A percentile compares a stretch with the other conserved stretches of the same genome.
Conservation (phyloP, 805 yeast genomes). For the Cyberlindnera mrakii region DNA sequence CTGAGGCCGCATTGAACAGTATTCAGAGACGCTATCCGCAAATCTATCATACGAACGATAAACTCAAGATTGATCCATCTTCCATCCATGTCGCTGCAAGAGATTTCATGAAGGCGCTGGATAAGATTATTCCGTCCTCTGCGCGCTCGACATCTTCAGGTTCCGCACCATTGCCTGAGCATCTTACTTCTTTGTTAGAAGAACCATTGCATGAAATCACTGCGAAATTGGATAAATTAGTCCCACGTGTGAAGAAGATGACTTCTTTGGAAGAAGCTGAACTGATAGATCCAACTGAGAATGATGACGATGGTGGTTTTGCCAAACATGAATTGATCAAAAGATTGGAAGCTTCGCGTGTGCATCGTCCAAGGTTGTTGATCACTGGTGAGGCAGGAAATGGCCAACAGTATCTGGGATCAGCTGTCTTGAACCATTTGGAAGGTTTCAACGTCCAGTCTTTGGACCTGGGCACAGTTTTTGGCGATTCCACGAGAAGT, state of each 20-base stretch:
- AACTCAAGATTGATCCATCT: conserved; percentile 65
- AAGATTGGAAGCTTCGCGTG: conserved; percentile 48
- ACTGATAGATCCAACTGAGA: conserved; percentile 51
- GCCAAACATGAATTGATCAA: conserved; percentile 56
- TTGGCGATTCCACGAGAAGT: conserved; percentile 72
- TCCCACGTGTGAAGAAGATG: conserved; percentile 54
- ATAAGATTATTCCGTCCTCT: conserved; percentile 86
- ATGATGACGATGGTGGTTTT: conserved; percentile 61
- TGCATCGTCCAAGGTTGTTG: conserved; percentile 76
- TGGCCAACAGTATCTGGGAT: conserved; percentile 82
- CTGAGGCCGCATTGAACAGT: conserved; percentile 90
- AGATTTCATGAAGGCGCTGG: conserved; percentile 83
- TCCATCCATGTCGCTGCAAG: conserved; percentile 67
- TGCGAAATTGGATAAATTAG: conserved; percentile 42
- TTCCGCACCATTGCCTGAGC: conserved; percentile 75
- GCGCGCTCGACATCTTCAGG: conserved; percentile 74
- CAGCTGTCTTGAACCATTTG: conserved; percentile 73
- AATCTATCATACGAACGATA: conserved; percentile 71
- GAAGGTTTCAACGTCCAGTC: conserved; percentile 90
- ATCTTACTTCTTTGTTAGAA: conserved; percentile 58
- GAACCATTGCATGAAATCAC: conserved; percentile 42
- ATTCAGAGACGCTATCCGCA: conserved; percentile 93
- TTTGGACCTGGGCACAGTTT: conserved; percentile 70
- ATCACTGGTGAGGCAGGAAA: conserved; percentile 69
- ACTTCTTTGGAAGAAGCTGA: conserved; percentile 65